Base-by-base conservation (phyloP, 208 protist genomes). In the Trypanosoma rangeli region DNA sequence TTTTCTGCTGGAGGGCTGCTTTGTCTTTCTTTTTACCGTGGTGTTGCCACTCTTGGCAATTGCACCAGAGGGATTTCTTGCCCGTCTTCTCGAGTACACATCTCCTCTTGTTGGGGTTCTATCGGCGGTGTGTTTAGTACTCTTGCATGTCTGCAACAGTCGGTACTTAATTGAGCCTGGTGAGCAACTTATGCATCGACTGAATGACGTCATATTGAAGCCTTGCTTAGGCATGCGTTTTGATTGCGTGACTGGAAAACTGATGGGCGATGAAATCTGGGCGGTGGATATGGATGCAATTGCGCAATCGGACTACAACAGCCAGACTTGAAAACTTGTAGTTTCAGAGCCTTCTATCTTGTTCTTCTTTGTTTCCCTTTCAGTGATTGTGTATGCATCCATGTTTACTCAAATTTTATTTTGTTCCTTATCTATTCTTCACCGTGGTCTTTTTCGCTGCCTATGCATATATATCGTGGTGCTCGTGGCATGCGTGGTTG, bases 181-280 rank as follows among this genome's bases (percentile, higher is more conserved):
- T 1, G 82, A 92, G 39, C 78, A 89, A 55, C 82, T 83, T 24
- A 82, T 94, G 61, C 84, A 87, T 29, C 79, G 87, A 0, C 78
- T 96, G 9, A 96, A 92, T 73, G 65, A 73, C 9, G 79, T 84
- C 39, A 72, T 96, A 53, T 70, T 96, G 35, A 86, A 90, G 74
- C 91, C 91, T 48, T 96, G 84, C 66, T 73, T 93, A 22, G 91
- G 91, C 31, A 71, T 93, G 54, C 82, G 80, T 46, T 96, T 94
- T 69, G 83, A 87, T 52, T 77, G 76, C 31, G 73, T 73, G 26
- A 86, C 78, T 13, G 90, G 90, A 12, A 92, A 88, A 74, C 67
- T 95, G 20, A 85, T 75, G 62, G 80, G 84, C 1, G 90, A 95
- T 78, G 72, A 68, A 37, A 35, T 71, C 7, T 70, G 72, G 63